phyloP scores from a whole-genome alignment of 306 rosid species.

The Crataegus laevigata region DNA sequence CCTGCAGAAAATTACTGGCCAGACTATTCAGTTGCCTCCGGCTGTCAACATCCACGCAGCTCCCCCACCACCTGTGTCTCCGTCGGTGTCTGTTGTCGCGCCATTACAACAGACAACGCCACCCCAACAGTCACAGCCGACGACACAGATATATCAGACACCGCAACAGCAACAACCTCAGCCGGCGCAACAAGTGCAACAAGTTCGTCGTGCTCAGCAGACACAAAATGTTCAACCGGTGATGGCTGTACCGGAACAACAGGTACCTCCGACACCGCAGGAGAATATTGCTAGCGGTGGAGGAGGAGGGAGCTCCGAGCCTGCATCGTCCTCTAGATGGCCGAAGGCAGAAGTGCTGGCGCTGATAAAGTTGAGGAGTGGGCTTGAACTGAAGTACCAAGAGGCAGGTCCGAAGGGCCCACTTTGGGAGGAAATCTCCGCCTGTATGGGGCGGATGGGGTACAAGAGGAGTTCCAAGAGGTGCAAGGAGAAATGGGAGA shows the following conservation, averaged over 20 bases:
- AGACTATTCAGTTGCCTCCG: constrained; percentile 30
- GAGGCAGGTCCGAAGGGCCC: constrained; percentile 45
- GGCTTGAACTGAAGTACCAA: constrained; percentile 32
- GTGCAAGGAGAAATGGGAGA: constrained; percentile 35
- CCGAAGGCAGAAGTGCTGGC: constrained; percentile 39
- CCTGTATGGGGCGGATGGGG: constrained; percentile 25
- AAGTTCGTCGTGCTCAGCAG: neutral
- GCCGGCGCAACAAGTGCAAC: neutral
- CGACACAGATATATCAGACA: neutral
- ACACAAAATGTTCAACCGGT: neutral
- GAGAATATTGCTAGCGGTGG: constrained; percentile 5
- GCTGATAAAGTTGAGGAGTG: constrained; percentile 34
- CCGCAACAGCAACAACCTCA: neutral
- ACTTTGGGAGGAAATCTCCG: constrained; percentile 41
- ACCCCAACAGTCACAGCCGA: neutral
- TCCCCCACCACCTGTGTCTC: constrained; percentile 13
- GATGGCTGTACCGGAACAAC: constrained; percentile 16
- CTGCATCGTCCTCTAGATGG: constrained; percentile 37
- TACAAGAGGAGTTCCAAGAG: constrained; percentile 29
- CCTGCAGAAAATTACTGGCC: constrained; percentile 41
- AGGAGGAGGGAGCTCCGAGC: constrained; percentile 15
- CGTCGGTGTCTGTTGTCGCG: neutral
- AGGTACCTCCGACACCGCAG: neutral
- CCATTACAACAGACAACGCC: neutral
- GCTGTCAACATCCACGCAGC: neutral